These are phyloP conservation scores for Hippophae rhamnoides DNA, from an alignment of 306 rosid genomes.

Conservation along the genomic window DNA sequence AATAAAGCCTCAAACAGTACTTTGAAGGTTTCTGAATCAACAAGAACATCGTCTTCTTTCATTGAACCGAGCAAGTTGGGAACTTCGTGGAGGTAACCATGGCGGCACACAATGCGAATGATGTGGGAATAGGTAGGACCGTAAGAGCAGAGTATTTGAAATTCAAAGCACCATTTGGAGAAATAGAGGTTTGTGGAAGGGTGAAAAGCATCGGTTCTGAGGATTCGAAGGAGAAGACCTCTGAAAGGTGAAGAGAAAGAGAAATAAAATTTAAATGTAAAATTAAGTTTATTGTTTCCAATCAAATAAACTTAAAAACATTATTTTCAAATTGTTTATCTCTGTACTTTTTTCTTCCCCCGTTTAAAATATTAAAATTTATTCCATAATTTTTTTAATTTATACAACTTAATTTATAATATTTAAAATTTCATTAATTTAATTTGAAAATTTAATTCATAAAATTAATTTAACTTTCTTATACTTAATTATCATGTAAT, in stretches of 20 bases:
- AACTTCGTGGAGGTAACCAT: slow-evolving; percentile 35
- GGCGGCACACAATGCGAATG: slow-evolving; percentile 34
- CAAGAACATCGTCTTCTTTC: slow-evolving; percentile 39
- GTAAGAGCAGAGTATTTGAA: slow-evolving; percentile 21
- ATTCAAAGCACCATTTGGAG: slow-evolving; percentile 42
- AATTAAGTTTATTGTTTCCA: too few species aligned
- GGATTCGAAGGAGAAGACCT: slow-evolving; percentile 46
- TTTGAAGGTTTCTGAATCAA: slow-evolving; percentile 48
- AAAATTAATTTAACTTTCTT: too few species aligned
- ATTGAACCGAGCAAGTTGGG: slow-evolving; percentile 38
- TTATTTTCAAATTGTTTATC: too few species aligned
- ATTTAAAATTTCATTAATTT: too few species aligned
- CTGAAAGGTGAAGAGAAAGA: slow-evolving; percentile 34
- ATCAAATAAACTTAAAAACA: too few species aligned
- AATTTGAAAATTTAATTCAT: too few species aligned
- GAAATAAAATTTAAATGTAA: not conserved
- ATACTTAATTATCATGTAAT: too few species aligned
- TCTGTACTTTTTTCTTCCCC: too few species aligned
- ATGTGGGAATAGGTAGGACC: slow-evolving; percentile 37
- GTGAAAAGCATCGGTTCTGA: slow-evolving; percentile 33
- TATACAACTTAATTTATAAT: too few species aligned
- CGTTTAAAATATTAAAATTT: too few species aligned
- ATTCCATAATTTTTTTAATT: too few species aligned
- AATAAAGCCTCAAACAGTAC: slow-evolving; percentile 41
- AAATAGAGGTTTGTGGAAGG: slow-evolving; percentile 55